These are phyloP conservation scores for Termitomyces sp. DNA, from an alignment of 768 basidiomycete species.

Conservation along the genomic window DNA sequence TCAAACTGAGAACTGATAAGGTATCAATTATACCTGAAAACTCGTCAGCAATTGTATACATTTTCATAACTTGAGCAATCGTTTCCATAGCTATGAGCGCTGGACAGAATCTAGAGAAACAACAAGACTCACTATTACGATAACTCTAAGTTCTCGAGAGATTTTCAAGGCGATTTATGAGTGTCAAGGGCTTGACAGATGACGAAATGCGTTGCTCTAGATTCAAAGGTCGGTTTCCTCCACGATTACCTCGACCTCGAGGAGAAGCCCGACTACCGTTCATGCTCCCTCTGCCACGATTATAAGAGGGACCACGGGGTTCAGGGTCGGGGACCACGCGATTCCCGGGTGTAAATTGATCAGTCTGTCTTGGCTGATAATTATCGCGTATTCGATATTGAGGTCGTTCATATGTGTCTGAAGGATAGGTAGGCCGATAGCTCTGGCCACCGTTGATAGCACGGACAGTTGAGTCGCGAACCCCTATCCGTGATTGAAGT, in stretches of 20 bases:
- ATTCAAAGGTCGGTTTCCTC: constrained; percentile 5
- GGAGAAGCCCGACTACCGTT: not conserved
- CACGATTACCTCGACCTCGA: constrained; percentile 14
- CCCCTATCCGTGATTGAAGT: constrained; percentile 13
- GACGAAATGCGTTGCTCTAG: constrained; percentile 24
- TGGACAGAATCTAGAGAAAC: not conserved
- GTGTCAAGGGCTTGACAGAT: constrained; percentile 11
- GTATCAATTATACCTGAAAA: not conserved
- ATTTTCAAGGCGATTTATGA: constrained; percentile 14
- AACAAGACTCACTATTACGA: not conserved
- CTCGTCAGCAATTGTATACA: not conserved
- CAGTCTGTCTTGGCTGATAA: not conserved
- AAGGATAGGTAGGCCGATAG: constrained; percentile 13
- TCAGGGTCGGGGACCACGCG: not conserved
- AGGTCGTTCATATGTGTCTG: constrained; percentile 1
- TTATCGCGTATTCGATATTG: not conserved
- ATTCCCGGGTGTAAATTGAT: not conserved
- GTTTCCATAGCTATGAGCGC: not conserved
- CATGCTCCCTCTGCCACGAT: not conserved
- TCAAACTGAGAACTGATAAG: not conserved
- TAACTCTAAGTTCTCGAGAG: not conserved
- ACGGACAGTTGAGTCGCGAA: not conserved
- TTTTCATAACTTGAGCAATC: not conserved
- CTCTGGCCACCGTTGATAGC: constrained; percentile 6
- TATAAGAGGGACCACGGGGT: not conserved